Evolutionary conservation across 2,329 filamentous ascomycete genomes (phyloP).

Genomic region (Sporothrix curviconia): DNA sequence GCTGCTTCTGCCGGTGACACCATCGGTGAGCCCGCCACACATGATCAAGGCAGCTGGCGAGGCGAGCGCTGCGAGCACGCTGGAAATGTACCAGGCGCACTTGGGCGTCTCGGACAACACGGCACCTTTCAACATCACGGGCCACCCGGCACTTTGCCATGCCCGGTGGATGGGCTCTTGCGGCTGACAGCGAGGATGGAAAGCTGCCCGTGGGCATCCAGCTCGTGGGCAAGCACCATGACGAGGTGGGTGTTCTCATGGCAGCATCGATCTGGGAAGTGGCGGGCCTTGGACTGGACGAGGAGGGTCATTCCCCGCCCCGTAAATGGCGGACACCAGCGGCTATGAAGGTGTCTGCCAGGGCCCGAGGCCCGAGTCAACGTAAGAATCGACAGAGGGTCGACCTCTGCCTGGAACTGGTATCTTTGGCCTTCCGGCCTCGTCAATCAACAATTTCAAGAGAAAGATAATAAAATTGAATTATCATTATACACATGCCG

Average conservation of each 20-base stretch:
- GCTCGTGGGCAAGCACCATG: slow-evolving; percentile 26
- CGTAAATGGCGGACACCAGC: too few species aligned
- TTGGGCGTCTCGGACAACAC: slow-evolving; percentile 41
- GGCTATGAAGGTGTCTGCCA: too few species aligned
- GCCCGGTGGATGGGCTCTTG: slow-evolving; percentile 32
- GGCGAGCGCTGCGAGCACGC: slow-evolving; percentile 25
- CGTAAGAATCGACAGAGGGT: too few species aligned
- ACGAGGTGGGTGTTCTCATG: slow-evolving; percentile 25
- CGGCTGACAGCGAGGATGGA: slow-evolving; percentile 15
- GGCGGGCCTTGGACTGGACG: slow-evolving; percentile 24
- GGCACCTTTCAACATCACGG: slow-evolving; percentile 43
- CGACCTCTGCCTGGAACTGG: too few species aligned
- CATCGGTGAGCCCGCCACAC: slow-evolving; percentile 38
- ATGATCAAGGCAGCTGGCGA: slow-evolving; percentile 20
- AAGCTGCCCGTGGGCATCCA: slow-evolving; percentile 29
- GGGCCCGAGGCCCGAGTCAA: too few species aligned
- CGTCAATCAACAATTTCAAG: too few species aligned
- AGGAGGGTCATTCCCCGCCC: too few species aligned
- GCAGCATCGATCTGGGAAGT: slow-evolving; percentile 28
- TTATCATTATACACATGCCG: too few species aligned
- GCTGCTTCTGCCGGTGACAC: slow-evolving; percentile 41
- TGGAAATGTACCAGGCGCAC: slow-evolving; percentile 36
- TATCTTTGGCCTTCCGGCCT: too few species aligned
- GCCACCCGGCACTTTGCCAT: slow-evolving; percentile 44
- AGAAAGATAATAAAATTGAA: too few species aligned